phyloP scores from a whole-genome alignment of 2,329 filamentous ascomycete genomes.

The Alternaria rosae region DNA sequence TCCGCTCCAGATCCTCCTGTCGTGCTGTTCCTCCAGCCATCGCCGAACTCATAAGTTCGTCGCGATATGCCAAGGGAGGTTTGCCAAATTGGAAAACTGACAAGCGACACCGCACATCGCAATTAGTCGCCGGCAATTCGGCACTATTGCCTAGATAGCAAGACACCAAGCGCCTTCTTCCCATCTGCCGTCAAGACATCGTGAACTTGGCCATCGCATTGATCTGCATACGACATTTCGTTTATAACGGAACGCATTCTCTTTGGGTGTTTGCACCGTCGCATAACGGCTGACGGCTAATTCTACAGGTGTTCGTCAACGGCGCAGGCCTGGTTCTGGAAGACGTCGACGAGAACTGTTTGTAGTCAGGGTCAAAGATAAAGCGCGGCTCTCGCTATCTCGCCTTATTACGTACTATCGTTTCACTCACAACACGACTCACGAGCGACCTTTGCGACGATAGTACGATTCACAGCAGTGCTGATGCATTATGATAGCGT shows the following conservation, averaged over 20 bases:
- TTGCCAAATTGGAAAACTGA: background rate
- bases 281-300: background rate
- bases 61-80: background rate
- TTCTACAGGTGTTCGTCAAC: background rate
- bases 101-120: conserved; percentile 25
- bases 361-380: background rate
- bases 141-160: conserved; percentile 20
- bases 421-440: background rate
- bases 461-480: background rate
- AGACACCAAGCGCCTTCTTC: conserved; percentile 1
- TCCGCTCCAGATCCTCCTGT: background rate
- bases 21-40: too few relatives aligned
- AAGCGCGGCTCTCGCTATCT: background rate
- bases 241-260: background rate
- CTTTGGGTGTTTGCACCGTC: background rate
- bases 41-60: background rate
- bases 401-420: background rate
- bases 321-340: background rate
- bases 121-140: conserved; percentile 23
- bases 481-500: background rate
- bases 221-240: background rate
- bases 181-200: background rate
- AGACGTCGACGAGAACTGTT: background rate
- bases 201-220: background rate
- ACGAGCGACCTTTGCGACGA: background rate